Percentiles rank a stretch among this genome's conserved stretches.
Conservation (phyloP, 225 moss, liverwort and hornwort genomes). For the Pseudoscleropodium purum region DNA sequence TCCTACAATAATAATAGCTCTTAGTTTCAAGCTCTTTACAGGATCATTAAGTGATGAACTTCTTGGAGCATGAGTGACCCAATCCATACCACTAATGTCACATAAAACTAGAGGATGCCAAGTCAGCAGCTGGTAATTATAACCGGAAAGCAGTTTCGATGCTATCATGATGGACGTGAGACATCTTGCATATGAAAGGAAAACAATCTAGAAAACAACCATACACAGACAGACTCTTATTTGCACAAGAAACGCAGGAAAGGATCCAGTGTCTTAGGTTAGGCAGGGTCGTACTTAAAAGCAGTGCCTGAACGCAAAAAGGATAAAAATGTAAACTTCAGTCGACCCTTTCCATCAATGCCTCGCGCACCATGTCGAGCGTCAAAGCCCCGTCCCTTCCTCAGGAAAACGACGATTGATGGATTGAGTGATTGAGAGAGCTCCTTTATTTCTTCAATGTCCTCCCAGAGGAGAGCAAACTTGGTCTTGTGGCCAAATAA, state of each 20-base stretch:
- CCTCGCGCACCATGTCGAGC: conserved; percentile 72
- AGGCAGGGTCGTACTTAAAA: conserved; percentile 34
- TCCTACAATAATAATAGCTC: background rate
- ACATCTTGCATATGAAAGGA: background rate
- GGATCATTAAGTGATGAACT: background rate
- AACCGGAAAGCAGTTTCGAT: background rate
- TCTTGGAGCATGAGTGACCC: background rate
- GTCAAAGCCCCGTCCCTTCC: conserved; percentile 63
- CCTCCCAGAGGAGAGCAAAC: conserved; percentile 84
- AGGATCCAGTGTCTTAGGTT: background rate
- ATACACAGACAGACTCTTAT: background rate
- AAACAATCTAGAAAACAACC: background rate
- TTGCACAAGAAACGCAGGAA: background rate
- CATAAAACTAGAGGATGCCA: background rate
- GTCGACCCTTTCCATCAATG: conserved; percentile 60
- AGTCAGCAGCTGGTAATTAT: background rate
- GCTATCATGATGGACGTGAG: background rate
- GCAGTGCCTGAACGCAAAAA: conserved; percentile 79
- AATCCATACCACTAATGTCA: background rate
- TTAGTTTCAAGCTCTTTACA: background rate
- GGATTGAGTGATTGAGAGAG: conserved; percentile 57
- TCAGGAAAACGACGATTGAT: conserved; percentile 51
- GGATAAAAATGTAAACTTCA: conserved; percentile 77
- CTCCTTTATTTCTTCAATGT: conserved; percentile 90
- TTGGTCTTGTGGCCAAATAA: conserved; percentile 95